Base-by-base conservation (phyloP, 2,329 filamentous ascomycete species). In the Zymoseptoria brevis region DNA sequence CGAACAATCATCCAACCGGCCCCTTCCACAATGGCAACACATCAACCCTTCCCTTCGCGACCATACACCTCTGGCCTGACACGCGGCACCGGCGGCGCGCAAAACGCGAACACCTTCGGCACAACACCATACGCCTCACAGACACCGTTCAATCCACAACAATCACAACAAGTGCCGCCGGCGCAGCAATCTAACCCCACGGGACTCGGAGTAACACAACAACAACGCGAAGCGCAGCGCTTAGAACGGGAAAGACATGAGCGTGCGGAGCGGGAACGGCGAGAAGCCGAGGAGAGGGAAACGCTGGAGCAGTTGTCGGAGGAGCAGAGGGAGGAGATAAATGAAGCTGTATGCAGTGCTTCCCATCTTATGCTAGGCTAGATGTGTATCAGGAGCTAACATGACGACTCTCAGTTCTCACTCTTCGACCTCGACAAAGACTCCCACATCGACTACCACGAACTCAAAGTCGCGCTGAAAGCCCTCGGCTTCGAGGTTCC, bases 351-450 rank as follows among this genome's bases (percentile, higher is more conserved):
- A 59, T 35, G 21, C 48, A 6, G 16, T 16, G 13, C 2, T n/a
- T 16, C 16, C 13, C 11, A 35, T 8, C 16, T 49, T 19, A 52
- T 26, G 22, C 50, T 22, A n/a, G 53, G 50, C 35, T 50, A n/a
- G 26, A 50, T 16, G 48, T 49, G 19, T 21, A 1, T 51, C 35
- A 30, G 24, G 26, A 19, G 9, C 19, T 41, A 50, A 45, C 45
- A 54, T 69, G 71, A 24, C 56, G 59, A 41, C 59, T 21, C 19
- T 22, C 58, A 96, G 88, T 97, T 97, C 76, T 87, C 87, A 62
- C 86, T 97, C 65, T 97, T 99, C 81, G 94, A 97, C 74, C 88
- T 96, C 71, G 93, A 97, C 80, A 93, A 95, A 74, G 92, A 97
- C 77, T 84, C 87, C 53, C 86, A 89, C 75, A 90, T 99, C 72